A percentile compares a stretch with the other conserved stretches of the same genome.
These are phyloP conservation scores for Brassica carinata DNA, from an alignment of 345 rosid genomes.

Conservation along the genomic window DNA sequence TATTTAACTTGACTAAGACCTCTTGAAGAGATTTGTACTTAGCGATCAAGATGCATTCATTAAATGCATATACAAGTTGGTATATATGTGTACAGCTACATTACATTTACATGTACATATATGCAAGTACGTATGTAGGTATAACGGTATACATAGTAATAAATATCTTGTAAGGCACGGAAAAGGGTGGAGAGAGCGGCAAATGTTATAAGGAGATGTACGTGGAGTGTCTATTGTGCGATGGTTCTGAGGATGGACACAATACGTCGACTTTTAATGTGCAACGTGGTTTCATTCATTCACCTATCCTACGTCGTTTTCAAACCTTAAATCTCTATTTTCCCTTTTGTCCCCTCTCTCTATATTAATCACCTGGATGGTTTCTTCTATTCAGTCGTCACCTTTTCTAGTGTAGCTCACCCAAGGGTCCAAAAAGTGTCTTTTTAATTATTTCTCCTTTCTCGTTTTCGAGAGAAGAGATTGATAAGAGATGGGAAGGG, in stretches of 20 bases:
- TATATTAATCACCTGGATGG: conserved; percentile 34
- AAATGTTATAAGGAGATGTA: conserved; percentile 29
- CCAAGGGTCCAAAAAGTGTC: conserved; percentile 31
- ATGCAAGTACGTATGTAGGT: conserved; percentile 32
- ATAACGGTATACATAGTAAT: conserved; percentile 12
- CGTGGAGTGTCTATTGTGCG: conserved; percentile 28
- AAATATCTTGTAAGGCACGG: conserved; percentile 26
- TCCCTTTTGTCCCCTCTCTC: conserved; percentile 37
- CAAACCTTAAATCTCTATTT: conserved; percentile 15
- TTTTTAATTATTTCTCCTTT: background rate
- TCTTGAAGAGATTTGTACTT: background rate
- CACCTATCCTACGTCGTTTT: conserved; percentile 34
- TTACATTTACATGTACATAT: conserved; percentile 4
- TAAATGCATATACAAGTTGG: conserved; percentile 37
- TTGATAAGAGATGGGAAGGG: conserved; percentile 66
- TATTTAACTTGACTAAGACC: background rate
- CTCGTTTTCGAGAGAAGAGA: conserved; percentile 14
- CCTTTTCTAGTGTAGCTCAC: conserved; percentile 19
- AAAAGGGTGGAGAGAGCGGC: conserved; percentile 25
- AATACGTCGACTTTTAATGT: conserved; percentile 22
- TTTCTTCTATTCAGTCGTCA: conserved; percentile 17
- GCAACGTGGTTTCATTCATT: conserved; percentile 38
- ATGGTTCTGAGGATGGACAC: conserved; percentile 16
- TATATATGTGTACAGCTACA: background rate
- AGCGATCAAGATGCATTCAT: background rate